Conservation (phyloP, 768 basidiomycete genomes). For the Mycena galopus region DNA sequence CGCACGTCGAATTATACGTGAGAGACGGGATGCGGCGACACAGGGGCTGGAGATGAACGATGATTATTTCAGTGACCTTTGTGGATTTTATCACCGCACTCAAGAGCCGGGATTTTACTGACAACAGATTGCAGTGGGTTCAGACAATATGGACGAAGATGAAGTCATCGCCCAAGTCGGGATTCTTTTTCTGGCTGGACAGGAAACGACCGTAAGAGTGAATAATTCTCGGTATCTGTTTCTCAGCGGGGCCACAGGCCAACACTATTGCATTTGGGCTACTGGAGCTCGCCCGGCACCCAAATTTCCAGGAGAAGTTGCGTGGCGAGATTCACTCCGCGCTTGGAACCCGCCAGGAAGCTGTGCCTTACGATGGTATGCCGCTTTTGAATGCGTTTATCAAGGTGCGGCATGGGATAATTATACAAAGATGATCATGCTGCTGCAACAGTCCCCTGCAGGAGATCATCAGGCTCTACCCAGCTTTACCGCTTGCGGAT, state of each 20-base stretch:
- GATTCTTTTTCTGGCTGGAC: constrained; percentile 11
- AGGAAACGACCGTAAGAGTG: constrained; percentile 16
- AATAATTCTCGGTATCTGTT: not conserved
- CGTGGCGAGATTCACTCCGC: constrained; percentile 18
- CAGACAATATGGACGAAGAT: constrained; percentile 17
- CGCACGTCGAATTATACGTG: not conserved
- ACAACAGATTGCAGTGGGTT: not conserved
- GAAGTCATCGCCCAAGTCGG: constrained; percentile 5
- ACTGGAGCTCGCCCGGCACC: constrained; percentile 11
- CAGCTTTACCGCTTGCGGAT: constrained; percentile 16
- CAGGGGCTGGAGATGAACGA: not conserved
- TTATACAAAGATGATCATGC: not conserved
- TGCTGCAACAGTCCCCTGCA: not conserved
- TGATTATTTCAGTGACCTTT: not conserved
- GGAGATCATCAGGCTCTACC: constrained; percentile 24
- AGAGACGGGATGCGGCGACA: not conserved
- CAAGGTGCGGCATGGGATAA: constrained; percentile 13
- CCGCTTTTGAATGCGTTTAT: constrained; percentile 29
- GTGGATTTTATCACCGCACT: not conserved
- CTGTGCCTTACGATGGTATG: constrained; percentile 3
- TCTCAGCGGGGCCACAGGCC: not conserved
- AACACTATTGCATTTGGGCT: constrained; percentile 13
- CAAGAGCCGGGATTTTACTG: not conserved
- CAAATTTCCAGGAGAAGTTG: constrained; percentile 7
- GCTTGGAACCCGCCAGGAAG: not conserved